Conservation (phyloP, 306 rosid genomes). For the Quercus wislizeni region DNA sequence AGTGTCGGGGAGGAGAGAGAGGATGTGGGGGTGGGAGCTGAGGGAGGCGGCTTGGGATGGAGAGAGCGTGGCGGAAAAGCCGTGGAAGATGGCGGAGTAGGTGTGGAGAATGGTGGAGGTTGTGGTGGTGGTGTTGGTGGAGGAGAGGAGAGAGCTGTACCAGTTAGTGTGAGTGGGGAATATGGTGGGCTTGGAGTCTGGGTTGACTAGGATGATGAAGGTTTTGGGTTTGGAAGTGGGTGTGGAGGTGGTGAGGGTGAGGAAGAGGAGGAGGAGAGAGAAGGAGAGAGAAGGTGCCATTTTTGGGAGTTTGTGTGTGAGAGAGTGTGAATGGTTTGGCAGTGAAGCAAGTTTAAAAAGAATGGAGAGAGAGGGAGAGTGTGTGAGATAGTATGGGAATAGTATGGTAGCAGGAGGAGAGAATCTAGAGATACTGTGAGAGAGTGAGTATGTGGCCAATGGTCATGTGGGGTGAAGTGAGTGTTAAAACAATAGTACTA, state of each 20-base stretch:
- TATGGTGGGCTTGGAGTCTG: conserved; percentile 65
- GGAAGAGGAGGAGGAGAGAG: background rate
- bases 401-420: too few species aligned
- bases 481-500: too few species aligned
- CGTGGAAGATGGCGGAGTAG: conserved; percentile 68
- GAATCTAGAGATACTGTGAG: too few species aligned
- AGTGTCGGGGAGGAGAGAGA: conserved; percentile 69
- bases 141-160: conserved; percentile 73
- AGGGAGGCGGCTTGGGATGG: conserved; percentile 45
- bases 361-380: background rate
- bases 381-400: too few species aligned
- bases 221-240: conserved; percentile 34
- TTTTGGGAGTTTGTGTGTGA: background rate
- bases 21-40: conserved; percentile 41
- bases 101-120: conserved; percentile 46
- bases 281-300: conserved; percentile 37
- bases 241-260: conserved; percentile 2
- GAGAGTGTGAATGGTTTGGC: too few species aligned
- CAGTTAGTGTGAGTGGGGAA: conserved; percentile 75
- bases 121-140: background rate
- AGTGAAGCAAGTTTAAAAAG: conserved; percentile 29
- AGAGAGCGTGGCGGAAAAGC: conserved; percentile 75
- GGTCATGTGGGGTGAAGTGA: too few species aligned
- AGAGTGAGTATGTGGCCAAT: too few species aligned
- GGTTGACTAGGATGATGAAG: conserved; percentile 70